Evolutionary conservation across 2,329 filamentous ascomycete genomes (phyloP).

Genomic region (Botryotinia narcissicola): DNA sequence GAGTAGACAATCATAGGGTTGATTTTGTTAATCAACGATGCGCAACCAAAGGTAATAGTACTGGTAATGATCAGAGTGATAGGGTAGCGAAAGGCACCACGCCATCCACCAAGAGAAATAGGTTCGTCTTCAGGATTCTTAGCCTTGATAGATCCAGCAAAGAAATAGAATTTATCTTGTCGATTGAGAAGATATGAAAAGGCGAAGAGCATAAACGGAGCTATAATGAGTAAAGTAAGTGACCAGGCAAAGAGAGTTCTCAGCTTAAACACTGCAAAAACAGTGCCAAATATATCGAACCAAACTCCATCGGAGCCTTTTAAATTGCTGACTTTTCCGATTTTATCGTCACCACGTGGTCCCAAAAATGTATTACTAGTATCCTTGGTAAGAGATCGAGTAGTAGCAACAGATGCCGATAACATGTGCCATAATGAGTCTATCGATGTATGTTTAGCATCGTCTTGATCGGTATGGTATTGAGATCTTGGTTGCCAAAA

Average conservation of each 20-base stretch:
- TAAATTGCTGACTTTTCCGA: conserved; percentile 64
- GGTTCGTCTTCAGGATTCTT: conserved; percentile 59
- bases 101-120: conserved; percentile 69
- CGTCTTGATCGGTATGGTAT: conserved; percentile 91
- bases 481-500: conserved; percentile 83
- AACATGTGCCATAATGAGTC: conserved; percentile 90
- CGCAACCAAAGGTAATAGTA: conserved; percentile 66
- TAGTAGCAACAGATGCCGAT: conserved; percentile 74
- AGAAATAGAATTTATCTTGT: conserved; percentile 84
- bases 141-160: conserved; percentile 60
- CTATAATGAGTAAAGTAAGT: conserved; percentile 75
- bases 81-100: conserved; percentile 82
- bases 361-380: conserved; percentile 65
- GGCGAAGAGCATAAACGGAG: conserved; percentile 69
- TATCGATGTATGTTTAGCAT: conserved; percentile 71
- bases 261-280: conserved; percentile 75
- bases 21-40: conserved; percentile 73
- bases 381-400: conserved; percentile 67
- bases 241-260: conserved; percentile 86
- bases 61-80: conserved; percentile 68
- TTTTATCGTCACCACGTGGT: conserved; percentile 51
- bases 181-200: conserved; percentile 67
- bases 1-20: conserved; percentile 93
- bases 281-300: conserved; percentile 86
- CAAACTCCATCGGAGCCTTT: conserved; percentile 72